Evolutionary conservation across 352 stramenopile genomes (phyloP).

Genomic region (Phytophthora pini): DNA sequence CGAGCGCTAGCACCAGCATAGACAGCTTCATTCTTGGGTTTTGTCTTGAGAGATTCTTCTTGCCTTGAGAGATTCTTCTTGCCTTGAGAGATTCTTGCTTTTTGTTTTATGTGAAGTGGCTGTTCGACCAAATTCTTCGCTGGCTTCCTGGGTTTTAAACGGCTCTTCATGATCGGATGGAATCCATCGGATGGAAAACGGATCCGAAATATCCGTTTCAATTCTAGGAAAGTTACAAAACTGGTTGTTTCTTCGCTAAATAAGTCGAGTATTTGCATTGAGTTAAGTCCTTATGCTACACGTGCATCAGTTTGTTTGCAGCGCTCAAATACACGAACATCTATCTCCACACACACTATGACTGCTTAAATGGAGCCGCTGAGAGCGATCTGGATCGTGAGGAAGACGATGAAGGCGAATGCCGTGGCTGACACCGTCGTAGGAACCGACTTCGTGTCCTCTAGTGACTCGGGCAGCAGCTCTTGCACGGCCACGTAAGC

Average conservation of each 20-base stretch:
- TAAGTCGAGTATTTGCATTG: constrained; percentile 26
- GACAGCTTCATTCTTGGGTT: constrained; percentile 30
- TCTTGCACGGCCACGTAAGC: constrained; percentile 94
- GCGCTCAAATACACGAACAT: constrained; percentile 14
- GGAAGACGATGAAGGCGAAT: constrained; percentile 82
- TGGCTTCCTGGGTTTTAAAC: constrained; percentile 24
- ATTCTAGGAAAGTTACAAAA: not conserved
- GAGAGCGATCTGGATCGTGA: constrained; percentile 83
- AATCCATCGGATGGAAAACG: not conserved
- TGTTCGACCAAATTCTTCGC: constrained; percentile 13
- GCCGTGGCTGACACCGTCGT: constrained; percentile 74
- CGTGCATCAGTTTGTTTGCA: not conserved
- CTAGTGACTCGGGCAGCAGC: constrained; percentile 79
- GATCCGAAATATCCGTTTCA: constrained; percentile 8
- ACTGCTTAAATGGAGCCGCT: constrained; percentile 54
- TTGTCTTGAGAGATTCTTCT: constrained; percentile 4
- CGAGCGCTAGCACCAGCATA: constrained; percentile 22
- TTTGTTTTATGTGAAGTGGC: constrained; percentile 5
- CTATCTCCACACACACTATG: constrained; percentile 13
- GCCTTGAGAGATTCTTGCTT: not conserved
- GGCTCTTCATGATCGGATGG: constrained; percentile 22
- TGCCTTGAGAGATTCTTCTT: constrained; percentile 2
- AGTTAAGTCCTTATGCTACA: not conserved
- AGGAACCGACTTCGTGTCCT: constrained; percentile 83
- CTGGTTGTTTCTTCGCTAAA: constrained; percentile 15